Percentiles rank a stretch among this genome's conserved stretches.
phyloP scores from a whole-genome alignment of 768 basidiomycete genomes.

The Tylopilus sp. region DNA sequence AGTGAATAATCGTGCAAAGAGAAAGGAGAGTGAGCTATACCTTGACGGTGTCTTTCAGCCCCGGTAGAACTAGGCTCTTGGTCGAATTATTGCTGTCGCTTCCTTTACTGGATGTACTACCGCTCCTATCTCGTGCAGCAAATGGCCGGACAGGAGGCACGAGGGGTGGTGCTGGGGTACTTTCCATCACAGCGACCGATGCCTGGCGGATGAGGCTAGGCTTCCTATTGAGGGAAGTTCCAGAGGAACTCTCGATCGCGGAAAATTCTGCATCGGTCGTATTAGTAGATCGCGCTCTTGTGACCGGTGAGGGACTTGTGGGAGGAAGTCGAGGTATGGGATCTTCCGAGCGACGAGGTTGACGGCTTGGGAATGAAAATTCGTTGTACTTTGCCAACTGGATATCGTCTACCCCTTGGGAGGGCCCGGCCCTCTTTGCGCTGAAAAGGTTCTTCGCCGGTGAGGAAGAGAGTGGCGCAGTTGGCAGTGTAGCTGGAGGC shows the following conservation, averaged over 20 bases:
- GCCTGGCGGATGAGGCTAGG: slow-evolving; percentile 48
- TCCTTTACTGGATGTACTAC: slow-evolving; percentile 42
- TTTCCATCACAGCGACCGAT: slow-evolving; percentile 55
- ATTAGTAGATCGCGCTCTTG: slow-evolving; percentile 35
- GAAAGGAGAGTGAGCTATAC: slow-evolving; percentile 30
- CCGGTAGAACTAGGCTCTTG: slow-evolving; percentile 44
- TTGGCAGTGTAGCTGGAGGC: slow-evolving; percentile 21
- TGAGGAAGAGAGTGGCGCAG: slow-evolving; percentile 32
- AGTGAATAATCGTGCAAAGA: slow-evolving; percentile 1
- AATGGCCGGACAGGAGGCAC: slow-evolving; percentile 46
- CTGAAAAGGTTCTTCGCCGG: slow-evolving; percentile 34
- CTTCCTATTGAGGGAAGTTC: slow-evolving; percentile 20
- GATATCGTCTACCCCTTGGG: slow-evolving; percentile 38
- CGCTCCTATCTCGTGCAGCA: slow-evolving; percentile 45
- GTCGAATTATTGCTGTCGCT: slow-evolving; percentile 31
- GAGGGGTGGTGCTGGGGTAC: slow-evolving; percentile 34
- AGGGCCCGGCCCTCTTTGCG: slow-evolving; percentile 28
- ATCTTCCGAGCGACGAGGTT: slow-evolving; percentile 57
- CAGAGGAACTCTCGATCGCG: slow-evolving; percentile 9
- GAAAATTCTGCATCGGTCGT: slow-evolving; percentile 21
- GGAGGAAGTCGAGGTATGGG: slow-evolving; percentile 29
- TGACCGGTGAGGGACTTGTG: slow-evolving; percentile 32
- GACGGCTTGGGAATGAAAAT: slow-evolving; percentile 58
- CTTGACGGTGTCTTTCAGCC: slow-evolving; percentile 72
- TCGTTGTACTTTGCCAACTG: slow-evolving; percentile 44